phyloP scores from a whole-genome alignment of 371 early-diverging fungal genomes.

The Mucor sp. region DNA sequence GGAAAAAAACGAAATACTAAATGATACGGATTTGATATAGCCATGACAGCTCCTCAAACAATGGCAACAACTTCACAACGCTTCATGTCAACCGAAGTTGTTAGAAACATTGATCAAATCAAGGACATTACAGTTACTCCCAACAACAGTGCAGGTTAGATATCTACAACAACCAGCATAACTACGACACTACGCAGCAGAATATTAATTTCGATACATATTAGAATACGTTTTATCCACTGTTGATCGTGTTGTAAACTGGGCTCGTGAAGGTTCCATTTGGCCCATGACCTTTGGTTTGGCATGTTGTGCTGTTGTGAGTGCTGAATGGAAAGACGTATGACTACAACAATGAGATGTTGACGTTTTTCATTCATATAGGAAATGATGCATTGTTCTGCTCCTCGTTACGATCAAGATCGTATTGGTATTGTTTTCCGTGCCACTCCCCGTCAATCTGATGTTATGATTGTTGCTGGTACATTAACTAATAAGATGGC shows the following conservation, averaged over 20 bases:
- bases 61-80: conserved; percentile 34
- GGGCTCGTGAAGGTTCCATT: conserved; percentile 92
- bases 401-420: conserved; percentile 98
- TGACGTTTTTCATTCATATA: conserved; percentile 25
- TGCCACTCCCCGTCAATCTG: conserved; percentile 97
- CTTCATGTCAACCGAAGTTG: conserved; percentile 49
- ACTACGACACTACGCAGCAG: background rate
- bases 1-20: background rate
- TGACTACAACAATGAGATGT: background rate
- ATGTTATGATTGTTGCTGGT: conserved; percentile 99
- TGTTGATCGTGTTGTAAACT: conserved; percentile 91
- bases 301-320: conserved; percentile 93
- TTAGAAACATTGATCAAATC: conserved; percentile 51
- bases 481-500: conserved; percentile 99
- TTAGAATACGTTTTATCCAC: conserved; percentile 80
- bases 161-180: background rate
- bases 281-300: conserved; percentile 99
- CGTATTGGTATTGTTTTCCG: conserved; percentile 97
- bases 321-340: conserved; percentile 2
- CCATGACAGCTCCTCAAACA: conserved; percentile 34
- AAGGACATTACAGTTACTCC: conserved; percentile 51
- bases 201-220: background rate
- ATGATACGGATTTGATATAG: background rate
- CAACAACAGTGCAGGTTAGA: conserved; percentile 54
- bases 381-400: conserved; percentile 98